phyloP scores from a whole-genome alignment of 129 eudicot genomes.

The Flaveria ramosissima region DNA sequence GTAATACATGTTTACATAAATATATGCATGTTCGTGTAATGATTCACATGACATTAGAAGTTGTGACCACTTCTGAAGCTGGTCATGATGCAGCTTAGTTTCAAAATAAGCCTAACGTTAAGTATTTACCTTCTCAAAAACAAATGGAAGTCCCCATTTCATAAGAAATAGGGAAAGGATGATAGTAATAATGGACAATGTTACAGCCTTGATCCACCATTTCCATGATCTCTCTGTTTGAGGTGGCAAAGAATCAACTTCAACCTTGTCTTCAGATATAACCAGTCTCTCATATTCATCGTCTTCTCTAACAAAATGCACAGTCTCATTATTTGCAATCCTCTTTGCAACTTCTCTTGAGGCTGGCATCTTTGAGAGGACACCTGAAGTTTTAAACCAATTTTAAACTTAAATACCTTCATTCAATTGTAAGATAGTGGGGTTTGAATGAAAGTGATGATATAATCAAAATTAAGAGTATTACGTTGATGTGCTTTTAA shows the following conservation, averaged over 20 bases:
- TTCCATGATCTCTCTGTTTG: slow-evolving; percentile 42
- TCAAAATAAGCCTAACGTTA: neutral
- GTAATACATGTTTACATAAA: neutral
- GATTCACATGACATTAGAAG: too few relatives aligned
- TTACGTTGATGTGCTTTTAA: neutral
- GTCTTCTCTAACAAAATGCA: slow-evolving; percentile 52
- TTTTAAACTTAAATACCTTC: neutral
- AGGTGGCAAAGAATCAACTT: slow-evolving; percentile 40
- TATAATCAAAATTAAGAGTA: neutral
- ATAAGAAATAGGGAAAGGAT: slow-evolving; percentile 43
- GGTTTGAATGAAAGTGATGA: too few relatives aligned
- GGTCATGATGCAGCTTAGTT: neutral
- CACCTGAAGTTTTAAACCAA: slow-evolving; percentile 34
- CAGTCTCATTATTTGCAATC: slow-evolving; percentile 35
- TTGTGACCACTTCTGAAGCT: too few relatives aligned
- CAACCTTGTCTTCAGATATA: slow-evolving; percentile 48
- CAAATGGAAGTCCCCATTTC: slow-evolving; percentile 88
- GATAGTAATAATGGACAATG: slow-evolving; percentile 45
- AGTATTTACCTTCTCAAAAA: slow-evolving; percentile 67
- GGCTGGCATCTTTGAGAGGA: slow-evolving; percentile 54
- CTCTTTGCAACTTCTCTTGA: slow-evolving; percentile 45
- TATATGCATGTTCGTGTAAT: neutral
- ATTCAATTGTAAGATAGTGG: too few relatives aligned
- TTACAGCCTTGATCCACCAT: slow-evolving; percentile 76
- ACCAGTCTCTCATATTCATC: slow-evolving; percentile 69